These are phyloP conservation scores for Filobasidium wieringae DNA, from an alignment of 768 basidiomycete species.

Conservation along the genomic window DNA sequence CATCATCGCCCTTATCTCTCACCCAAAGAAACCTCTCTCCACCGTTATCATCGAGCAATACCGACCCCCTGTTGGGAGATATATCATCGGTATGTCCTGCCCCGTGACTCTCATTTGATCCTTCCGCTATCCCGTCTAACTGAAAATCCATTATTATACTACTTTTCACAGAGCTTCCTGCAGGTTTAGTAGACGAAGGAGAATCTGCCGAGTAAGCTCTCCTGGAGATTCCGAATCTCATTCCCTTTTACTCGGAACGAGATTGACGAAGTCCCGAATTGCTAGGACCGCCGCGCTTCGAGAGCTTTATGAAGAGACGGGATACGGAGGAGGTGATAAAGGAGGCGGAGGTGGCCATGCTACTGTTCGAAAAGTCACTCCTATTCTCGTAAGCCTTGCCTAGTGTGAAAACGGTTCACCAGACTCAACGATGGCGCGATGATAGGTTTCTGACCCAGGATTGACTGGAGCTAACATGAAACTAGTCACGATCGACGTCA, in stretches of 20 bases:
- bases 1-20: conserved; percentile 66
- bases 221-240: not conserved
- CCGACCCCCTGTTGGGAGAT: conserved; percentile 69
- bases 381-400: conserved; percentile 23
- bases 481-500: conserved; percentile 57
- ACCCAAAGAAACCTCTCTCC: conserved; percentile 43
- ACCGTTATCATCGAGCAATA: conserved; percentile 86
- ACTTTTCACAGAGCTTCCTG: conserved; percentile 20
- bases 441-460: conserved; percentile 13
- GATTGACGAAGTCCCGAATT: not conserved
- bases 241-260: not conserved
- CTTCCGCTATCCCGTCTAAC: conserved; percentile 6
- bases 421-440: no score
- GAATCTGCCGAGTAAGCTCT: conserved; percentile 57
- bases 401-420: not conserved
- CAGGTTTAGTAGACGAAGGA: conserved; percentile 71
- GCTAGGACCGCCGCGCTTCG: conserved; percentile 55
- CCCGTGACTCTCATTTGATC: not conserved
- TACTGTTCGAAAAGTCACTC: conserved; percentile 40
- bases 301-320: conserved; percentile 88
- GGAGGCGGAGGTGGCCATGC: conserved; percentile 42
- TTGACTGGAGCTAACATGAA: conserved; percentile 90
- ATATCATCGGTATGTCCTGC: conserved; percentile 52
- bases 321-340: conserved; percentile 43
- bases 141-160: not conserved